Percentiles rank a stretch among this genome's conserved stretches.
Evolutionary conservation across 2,329 filamentous ascomycete species (phyloP).

Genomic region (Daldinia sp.): DNA sequence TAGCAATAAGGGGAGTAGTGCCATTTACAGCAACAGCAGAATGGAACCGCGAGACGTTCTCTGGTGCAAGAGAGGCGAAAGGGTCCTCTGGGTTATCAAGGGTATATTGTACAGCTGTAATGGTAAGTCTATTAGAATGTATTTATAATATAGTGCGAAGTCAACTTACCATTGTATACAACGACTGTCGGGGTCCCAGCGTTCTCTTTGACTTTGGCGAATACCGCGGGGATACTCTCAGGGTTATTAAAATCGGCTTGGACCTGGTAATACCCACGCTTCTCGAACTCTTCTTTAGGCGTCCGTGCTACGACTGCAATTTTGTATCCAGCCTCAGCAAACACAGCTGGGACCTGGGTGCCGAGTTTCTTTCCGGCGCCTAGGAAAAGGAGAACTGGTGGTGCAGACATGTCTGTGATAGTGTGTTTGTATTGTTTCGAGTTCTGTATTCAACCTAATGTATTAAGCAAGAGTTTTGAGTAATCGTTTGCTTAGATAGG

Average conservation of each 20-base stretch:
- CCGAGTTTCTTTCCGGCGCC: slow-evolving; percentile 21
- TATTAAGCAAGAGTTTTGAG: neutral
- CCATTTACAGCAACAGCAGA: slow-evolving; percentile 23
- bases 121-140: neutral
- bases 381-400: slow-evolving; percentile 25
- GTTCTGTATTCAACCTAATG: neutral
- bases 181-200: slow-evolving; percentile 22
- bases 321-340: slow-evolving; percentile 20
- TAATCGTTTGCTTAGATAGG: too few species aligned
- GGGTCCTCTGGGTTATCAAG: slow-evolving; percentile 22
- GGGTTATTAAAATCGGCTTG: slow-evolving; percentile 20
- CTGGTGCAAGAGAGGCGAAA: slow-evolving; percentile 23
- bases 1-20: slow-evolving; percentile 20
- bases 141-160: neutral
- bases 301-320: slow-evolving; percentile 15
- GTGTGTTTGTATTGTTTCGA: neutral
- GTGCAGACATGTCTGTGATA: slow-evolving; percentile 12
- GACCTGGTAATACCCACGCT: slow-evolving; percentile 23
- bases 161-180: slow-evolving; percentile 21
- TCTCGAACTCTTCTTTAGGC: slow-evolving; percentile 16
- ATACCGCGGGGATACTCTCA: slow-evolving; percentile 19
- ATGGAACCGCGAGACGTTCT: slow-evolving; percentile 18
- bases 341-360: slow-evolving; percentile 16
- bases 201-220: slow-evolving; percentile 18
- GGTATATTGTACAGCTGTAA: slow-evolving; percentile 20